A percentile compares a stretch with the other conserved stretches of the same genome.
These are phyloP conservation scores for Trichomonascaceae sp. DNA, from an alignment of 1,139 yeast genomes.

Conservation along the genomic window DNA sequence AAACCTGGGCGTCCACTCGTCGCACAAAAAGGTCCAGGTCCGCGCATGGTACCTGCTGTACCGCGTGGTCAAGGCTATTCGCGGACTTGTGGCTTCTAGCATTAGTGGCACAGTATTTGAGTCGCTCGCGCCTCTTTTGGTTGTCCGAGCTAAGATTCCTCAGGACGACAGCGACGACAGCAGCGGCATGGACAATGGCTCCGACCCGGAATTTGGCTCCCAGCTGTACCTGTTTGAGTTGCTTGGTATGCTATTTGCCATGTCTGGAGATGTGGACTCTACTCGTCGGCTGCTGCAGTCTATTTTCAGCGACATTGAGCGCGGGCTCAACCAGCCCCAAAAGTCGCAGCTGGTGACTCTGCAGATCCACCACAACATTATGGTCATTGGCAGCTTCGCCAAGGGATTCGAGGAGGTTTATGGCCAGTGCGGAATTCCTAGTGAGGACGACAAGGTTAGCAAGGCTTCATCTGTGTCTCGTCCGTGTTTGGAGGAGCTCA, in stretches of 20 bases:
- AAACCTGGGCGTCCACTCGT: conserved; percentile 67
- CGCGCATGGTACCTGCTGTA: conserved; percentile 87
- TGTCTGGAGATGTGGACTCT: conserved; percentile 22
- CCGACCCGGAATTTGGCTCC: conserved; percentile 55
- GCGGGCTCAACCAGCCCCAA: conserved; percentile 22
- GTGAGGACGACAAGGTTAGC: conserved; percentile 2
- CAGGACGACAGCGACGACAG: conserved; percentile 31
- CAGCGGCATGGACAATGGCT: conserved; percentile 26
- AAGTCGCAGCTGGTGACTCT: conserved; percentile 38
- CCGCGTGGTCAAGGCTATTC: conserved; percentile 66
- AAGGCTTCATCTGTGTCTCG: conserved; percentile 9
- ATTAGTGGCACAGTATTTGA: conserved; percentile 36
- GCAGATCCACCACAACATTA: conserved; percentile 74
- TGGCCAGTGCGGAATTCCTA: conserved; percentile 1
- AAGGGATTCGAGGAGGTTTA: conserved; percentile 53
- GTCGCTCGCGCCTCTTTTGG: conserved; percentile 40
- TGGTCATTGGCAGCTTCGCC: conserved; percentile 84
- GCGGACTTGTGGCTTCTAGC: conserved; percentile 39
- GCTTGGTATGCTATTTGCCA: conserved; percentile 24
- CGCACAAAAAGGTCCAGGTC: conserved; percentile 46
- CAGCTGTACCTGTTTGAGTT: conserved; percentile 74
- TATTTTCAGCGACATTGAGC: conserved; percentile 62
- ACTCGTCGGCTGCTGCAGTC: conserved; percentile 50
- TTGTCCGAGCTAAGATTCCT: conserved; percentile 46
- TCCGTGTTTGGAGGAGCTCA: conserved; percentile 37